phyloP scores from a whole-genome alignment of 1,284 basidiomycete genomes.

The Moniliella sp. region DNA sequence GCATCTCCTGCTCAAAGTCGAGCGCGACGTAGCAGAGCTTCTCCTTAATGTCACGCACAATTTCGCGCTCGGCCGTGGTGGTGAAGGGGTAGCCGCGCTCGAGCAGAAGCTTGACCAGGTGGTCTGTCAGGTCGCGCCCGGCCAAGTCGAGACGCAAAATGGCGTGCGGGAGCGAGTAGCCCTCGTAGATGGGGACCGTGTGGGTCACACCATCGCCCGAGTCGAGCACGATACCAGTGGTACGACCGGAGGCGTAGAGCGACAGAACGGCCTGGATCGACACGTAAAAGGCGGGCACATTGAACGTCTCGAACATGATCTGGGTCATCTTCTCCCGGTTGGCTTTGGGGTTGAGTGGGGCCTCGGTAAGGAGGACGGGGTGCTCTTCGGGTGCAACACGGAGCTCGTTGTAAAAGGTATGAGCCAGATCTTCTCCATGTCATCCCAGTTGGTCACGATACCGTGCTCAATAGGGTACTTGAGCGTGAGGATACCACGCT shows the following conservation, averaged over 20 bases:
- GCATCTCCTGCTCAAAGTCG: slow-evolving; percentile 87
- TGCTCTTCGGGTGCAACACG: slow-evolving; percentile 53
- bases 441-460: slow-evolving; percentile 56
- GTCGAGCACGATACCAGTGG: slow-evolving; percentile 77
- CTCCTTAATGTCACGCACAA: slow-evolving; percentile 94
- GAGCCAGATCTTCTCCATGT: slow-evolving; percentile 35
- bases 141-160: slow-evolving; percentile 84
- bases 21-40: slow-evolving; percentile 91
- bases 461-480: slow-evolving; percentile 43
- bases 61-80: slow-evolving; percentile 75
- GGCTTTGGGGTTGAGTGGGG: slow-evolving; percentile 79
- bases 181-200: slow-evolving; percentile 83
- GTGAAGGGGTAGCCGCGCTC: slow-evolving; percentile 89
- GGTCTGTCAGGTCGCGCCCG: slow-evolving; percentile 75
- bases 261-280: slow-evolving; percentile 79
- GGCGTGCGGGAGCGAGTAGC: slow-evolving; percentile 81
- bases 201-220: slow-evolving; percentile 83
- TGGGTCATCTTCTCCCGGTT: slow-evolving; percentile 92
- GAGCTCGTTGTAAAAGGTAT: slow-evolving; percentile 38
- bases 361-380: slow-evolving; percentile 77
- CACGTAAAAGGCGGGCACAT: slow-evolving; percentile 76
- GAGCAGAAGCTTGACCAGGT: slow-evolving; percentile 72
- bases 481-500: slow-evolving; percentile 80
- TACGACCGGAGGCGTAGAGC: slow-evolving; percentile 73
- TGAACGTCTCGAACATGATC: slow-evolving; percentile 95